Evolutionary conservation across 1,139 yeast genomes (phyloP).

Genomic region (Kluyveromyces sp.): DNA sequence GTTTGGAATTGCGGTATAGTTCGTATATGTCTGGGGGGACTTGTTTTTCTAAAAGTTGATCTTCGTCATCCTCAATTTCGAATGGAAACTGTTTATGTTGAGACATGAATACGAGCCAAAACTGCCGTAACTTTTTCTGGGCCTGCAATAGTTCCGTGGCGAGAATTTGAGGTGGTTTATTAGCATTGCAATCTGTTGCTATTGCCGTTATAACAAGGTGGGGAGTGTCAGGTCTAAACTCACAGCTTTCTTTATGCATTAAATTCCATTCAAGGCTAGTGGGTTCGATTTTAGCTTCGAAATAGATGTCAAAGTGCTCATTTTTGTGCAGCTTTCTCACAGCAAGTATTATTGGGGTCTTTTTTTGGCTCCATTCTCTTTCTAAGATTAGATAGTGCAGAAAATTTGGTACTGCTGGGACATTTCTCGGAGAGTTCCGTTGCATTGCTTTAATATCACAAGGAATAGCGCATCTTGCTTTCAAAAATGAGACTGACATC

Average conservation of each 20-base stretch:
- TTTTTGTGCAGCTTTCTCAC: not conserved
- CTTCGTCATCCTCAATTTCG: slow-evolving; percentile 1
- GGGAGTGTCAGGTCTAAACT: not conserved
- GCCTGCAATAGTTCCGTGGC: not conserved
- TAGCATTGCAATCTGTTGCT: not conserved
- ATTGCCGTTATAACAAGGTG: not conserved
- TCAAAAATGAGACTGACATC: not conserved
- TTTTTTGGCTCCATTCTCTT: slow-evolving; percentile 3
- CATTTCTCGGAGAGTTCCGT: not conserved
- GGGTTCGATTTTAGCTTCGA: not conserved
- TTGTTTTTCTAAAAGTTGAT: not conserved
- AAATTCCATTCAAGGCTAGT: not conserved
- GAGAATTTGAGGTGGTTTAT: not conserved
- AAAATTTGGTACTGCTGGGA: slow-evolving; percentile 2
- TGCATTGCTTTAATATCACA: not conserved
- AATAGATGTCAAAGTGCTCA: slow-evolving; percentile 1
- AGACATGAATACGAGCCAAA: slow-evolving; percentile 3
- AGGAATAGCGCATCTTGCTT: not conserved
- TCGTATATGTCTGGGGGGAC: not conserved
- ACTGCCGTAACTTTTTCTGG: slow-evolving; percentile 1
- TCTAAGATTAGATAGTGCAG: slow-evolving; percentile 1
- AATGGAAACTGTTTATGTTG: slow-evolving; percentile 6
- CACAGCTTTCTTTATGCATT: not conserved
- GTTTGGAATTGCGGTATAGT: not conserved
- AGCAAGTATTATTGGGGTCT: slow-evolving; percentile 1